Base-by-base conservation (phyloP, 768 basidiomycete genomes). In the Kondoa subrosea region DNA sequence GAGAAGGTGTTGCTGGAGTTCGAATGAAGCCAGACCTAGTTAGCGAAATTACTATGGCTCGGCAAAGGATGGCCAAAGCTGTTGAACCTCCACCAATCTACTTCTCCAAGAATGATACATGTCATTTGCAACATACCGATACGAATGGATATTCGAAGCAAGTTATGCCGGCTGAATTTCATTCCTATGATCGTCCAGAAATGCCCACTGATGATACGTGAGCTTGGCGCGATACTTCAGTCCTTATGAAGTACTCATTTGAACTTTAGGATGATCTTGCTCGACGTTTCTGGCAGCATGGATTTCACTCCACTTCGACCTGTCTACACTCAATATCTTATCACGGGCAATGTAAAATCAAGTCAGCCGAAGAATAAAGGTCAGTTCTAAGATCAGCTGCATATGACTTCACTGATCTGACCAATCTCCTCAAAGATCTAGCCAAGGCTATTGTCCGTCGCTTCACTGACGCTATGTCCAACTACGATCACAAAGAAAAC, bases 311-410 rank as follows among this genome's bases (percentile, higher is more conserved):
- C 69, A 21, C 66, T 57, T 21, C 2, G 69, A 1, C 69, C 69
- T n/a, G 25, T 4, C 15, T 72, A 70, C 62, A 60, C 66, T 61
- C 29, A 65, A 50, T 72, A 72, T 30, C 40, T 70, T 8, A 67
- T 71, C 34, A 71, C 71, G 12, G 60, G 59, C 2, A 69, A 34
- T 50, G 64, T 34, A 12, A 57, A 69, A 2, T 56, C 70, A 2
- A 40, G 34, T 50, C 70, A 71, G 60, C 70, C 70, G 21, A 71
- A 69, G 68, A 71, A 71, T 68, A 71, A 71, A 60, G 71, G 71
- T 71, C 32, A 26, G 71, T 27, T 16, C 12, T 21, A 16, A 4
- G n/a, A n/a, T n/a, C 4, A 2, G 26, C 60, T 25, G 17, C 27
- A 30, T 1, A 29, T 31, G 30, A 15, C n/a, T 14, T 4, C 4